Evolutionary conservation across 768 basidiomycete genomes (phyloP), one percentile per base, ranked within the genome.

Genomic region (Kondoa subrosea): DNA sequence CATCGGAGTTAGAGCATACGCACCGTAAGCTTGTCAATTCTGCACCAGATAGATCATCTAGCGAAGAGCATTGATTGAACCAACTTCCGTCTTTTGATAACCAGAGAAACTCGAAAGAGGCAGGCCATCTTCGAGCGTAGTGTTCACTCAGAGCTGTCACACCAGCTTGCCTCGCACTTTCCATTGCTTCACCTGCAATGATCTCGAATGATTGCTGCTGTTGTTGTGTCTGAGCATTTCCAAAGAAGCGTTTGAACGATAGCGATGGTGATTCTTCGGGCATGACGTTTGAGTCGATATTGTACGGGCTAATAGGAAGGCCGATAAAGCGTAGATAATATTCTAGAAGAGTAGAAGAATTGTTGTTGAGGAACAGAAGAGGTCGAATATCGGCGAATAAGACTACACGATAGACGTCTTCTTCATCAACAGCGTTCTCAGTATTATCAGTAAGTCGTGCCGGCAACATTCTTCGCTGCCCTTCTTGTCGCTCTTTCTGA

Each of bases 251-350:
- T 12, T 72, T 69, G 56, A 72, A 71, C 0, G 79, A 72, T 71
- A 77, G n/a, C n/a, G n/a, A 76, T 1, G 77, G 73, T 68, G 79
- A 78, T 8, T 64, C 72, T 1, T 72, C 71, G 56, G 76, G 75
- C 0, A 75, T 68, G 0, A 75, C 72, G n/a, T 73, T 73, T 3
- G 78, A 77, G 1, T 77, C 71, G 4, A 72, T 67, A 26, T 76
- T 78, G 2, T 76, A 76, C 8, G 77, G 77, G 2, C 72, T 66
- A 66, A 79, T 74, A 0, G 78, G 76, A 30, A 79, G 69, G 17
- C 76, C 77, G 31, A 79, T 72, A 71, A 78, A 79, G 26, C 74
- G 73, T 64, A 80, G 73, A 66, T 76, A n/a, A n/a, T n/a, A n/a
- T n/a, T n/a, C n/a, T n/a, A n/a, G n/a, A n/a, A n/a, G n/a, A n/a